phyloP scores from a whole-genome alignment of 495 filamentous ascomycete genomes.

The Xylaria intraflava region DNA sequence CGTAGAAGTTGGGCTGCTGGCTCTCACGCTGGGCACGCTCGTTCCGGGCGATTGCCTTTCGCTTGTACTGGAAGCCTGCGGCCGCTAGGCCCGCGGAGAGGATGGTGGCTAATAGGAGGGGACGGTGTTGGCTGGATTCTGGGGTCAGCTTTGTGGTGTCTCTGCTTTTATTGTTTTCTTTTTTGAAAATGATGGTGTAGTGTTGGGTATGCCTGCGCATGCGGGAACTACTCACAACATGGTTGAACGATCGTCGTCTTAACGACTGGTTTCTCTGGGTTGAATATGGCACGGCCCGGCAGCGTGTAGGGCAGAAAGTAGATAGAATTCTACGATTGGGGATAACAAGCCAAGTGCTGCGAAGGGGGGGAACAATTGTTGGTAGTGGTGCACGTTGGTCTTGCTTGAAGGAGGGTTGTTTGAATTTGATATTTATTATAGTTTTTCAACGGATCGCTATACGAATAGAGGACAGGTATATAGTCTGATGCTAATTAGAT shows the following conservation, averaged over 20 bases:
- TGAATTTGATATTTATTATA: too few species aligned
- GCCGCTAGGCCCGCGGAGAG: constrained; percentile 20
- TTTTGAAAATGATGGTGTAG: background rate
- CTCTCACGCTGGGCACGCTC: constrained; percentile 29
- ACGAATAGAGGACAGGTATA: too few species aligned
- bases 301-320: too few species aligned
- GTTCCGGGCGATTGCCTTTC: constrained; percentile 30
- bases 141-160: background rate
- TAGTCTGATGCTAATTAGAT: too few species aligned
- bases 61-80: constrained; percentile 29
- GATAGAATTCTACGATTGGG: too few species aligned
- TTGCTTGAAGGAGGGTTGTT: background rate
- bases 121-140: constrained; percentile 24
- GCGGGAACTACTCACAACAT: constrained; percentile 1
- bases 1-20: constrained; percentile 32
- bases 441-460: too few species aligned
- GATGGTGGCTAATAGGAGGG: constrained; percentile 26
- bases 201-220: background rate
- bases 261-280: too few species aligned
- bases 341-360: too few species aligned
- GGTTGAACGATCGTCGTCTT: background rate
- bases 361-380: too few species aligned
- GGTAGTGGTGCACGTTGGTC: background rate
- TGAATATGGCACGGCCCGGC: too few species aligned
- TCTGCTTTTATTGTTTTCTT: background rate